Conservation (phyloP, 2,329 filamentous ascomycete species). For the Rutstroemia sp. region DNA sequence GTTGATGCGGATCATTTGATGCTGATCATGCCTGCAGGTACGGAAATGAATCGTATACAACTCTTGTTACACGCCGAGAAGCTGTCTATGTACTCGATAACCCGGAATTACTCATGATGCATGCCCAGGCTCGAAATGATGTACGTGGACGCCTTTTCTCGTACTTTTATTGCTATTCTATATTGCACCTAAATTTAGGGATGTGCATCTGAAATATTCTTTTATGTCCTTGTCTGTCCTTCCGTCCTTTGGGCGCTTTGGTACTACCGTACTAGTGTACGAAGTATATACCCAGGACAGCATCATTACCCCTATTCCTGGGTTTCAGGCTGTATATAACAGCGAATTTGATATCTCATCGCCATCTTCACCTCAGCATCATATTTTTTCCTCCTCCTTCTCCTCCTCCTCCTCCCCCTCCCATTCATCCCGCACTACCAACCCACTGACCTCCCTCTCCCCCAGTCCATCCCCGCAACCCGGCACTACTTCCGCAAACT, state of each 20-base stretch:
- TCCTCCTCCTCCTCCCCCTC: background rate
- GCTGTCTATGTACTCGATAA: constrained; percentile 48
- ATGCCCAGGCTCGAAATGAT: constrained; percentile 45
- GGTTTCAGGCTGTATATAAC: too few species aligned
- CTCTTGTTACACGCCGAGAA: constrained; percentile 32
- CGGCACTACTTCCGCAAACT: constrained; percentile 49
- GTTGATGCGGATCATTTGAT: background rate
- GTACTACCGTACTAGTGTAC: too few species aligned
- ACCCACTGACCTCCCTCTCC: background rate
- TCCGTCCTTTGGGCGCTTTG: background rate
- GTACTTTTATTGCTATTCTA: background rate
- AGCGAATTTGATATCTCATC: too few species aligned
- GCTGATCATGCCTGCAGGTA: constrained; percentile 11
- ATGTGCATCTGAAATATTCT: background rate
- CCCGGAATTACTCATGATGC: constrained; percentile 53
- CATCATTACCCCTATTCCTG: too few species aligned
- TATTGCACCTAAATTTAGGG: too few species aligned
- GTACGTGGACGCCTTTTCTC: constrained; percentile 33
- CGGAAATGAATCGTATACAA: constrained; percentile 20
- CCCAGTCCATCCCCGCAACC: constrained; percentile 47
- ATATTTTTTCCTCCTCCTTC: background rate
- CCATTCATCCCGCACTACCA: too few species aligned
- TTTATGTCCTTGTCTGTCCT: background rate
- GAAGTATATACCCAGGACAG: too few species aligned
- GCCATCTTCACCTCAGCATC: too few species aligned